Evolutionary conservation across 768 basidiomycete species (phyloP).

Genomic region (Amanita rimosa): DNA sequence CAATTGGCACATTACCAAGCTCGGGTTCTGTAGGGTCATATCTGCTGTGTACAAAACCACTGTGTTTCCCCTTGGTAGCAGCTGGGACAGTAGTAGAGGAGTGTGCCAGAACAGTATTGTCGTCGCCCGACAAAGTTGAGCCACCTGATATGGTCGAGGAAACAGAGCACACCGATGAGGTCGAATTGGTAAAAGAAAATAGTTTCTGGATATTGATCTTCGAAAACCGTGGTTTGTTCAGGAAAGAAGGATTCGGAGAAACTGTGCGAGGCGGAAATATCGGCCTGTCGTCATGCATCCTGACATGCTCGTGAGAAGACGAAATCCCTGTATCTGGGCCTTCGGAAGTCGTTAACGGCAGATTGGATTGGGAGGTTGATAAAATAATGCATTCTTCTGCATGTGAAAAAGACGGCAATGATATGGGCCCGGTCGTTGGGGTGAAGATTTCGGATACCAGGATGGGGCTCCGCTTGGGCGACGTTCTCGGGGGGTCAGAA

Average conservation of each 20-base stretch:
- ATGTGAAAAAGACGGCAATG: conserved; percentile 15
- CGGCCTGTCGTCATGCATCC: neutral
- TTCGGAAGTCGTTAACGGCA: conserved; percentile 7
- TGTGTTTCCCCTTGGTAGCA: neutral
- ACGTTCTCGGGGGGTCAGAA: conserved; percentile 14
- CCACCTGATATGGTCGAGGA: neutral
- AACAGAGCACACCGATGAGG: neutral
- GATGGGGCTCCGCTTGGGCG: conserved; percentile 26
- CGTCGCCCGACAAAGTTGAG: neutral
- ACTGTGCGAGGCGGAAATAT: conserved; percentile 13
- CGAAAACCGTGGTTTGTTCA: conserved; percentile 25
- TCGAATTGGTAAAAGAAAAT: conserved; percentile 22
- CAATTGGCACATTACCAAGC: conserved; percentile 5
- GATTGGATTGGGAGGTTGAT: conserved; percentile 12
- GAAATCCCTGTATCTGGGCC: conserved; percentile 9
- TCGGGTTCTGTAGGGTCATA: neutral
- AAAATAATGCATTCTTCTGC: conserved; percentile 19
- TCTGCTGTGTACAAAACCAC: neutral
- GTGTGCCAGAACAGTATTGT: neutral
- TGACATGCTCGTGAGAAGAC: neutral
- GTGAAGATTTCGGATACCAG: conserved; percentile 28
- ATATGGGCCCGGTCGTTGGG: conserved; percentile 12
- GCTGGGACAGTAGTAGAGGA: neutral
- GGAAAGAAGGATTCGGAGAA: conserved; percentile 23
- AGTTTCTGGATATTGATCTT: conserved; percentile 25